Base-by-base conservation (phyloP, 2,329 filamentous ascomycete species). In the Talaromyces pinophilus region DNA sequence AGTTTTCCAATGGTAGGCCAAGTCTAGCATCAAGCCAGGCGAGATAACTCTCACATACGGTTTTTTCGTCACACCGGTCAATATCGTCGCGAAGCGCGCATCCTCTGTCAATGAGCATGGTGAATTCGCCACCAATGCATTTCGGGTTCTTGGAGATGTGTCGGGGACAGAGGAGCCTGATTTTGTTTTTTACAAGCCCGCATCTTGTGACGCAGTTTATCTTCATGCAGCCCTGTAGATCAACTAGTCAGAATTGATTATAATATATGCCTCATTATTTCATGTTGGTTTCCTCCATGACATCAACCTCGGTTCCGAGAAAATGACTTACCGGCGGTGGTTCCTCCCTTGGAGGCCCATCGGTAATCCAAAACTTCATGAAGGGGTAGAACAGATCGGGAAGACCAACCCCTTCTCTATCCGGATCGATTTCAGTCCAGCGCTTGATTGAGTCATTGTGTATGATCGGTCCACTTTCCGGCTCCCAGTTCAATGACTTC, bases 171-270 rank as follows among this genome's bases (percentile, higher is more conserved):
- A 66, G 28, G 5, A 66, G 42, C 2, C 52, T 52, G 30, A 62
- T 59, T 22, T 60, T 62, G 33, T 28, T 57, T 19, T 66, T 62
- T 6, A 66, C 59, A n/a, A 66, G 30, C 5, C 64, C 64, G 25
- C 64, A 66, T 57, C 55, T 62, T 19, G 64, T 66, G 33, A 66
- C 60, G 13, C 61, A 63, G 11, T 63, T 63, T 13, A 63, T 63
- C 17, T 55, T 63, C 48, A 63, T 63, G 11, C 61, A 63, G 22
- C 61, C 48, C 61, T 63, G 25, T 42, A 6, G 17, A 11, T 4
- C 5, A 52, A 7, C 15, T 2, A 33, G 48, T 62, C 30, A 62
- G 60, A 8, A 62, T 11, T 6, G 11, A 6, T 33, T 15, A 13
- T n/a, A 19, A 48, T 2, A 5, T 10, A n/a, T n/a, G 25, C 17